Evolutionary conservation across 2,329 filamentous ascomycete genomes (phyloP), one percentile per base, ranked within the genome.

Genomic region (Ophiocordyceps polyrhachis-furcata): DNA sequence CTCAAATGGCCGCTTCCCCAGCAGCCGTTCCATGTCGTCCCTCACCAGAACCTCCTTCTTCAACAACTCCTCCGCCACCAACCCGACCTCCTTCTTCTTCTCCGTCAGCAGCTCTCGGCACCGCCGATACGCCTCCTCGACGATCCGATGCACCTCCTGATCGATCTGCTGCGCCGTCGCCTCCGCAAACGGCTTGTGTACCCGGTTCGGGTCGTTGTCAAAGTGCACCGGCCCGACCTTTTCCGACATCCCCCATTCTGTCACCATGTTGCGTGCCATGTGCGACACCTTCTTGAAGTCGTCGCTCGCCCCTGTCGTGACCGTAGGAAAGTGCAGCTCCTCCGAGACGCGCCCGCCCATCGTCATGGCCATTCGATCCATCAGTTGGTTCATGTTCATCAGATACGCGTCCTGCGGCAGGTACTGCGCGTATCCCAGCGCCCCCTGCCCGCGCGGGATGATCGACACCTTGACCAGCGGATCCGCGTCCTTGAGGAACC

Each of bases 361-460:
- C 2, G 89, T 95, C 91, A 98, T 98, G 51, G 91, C 91, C 91
- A 98, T 98, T 53, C 91, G 87, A 62, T 98, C 91, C 85, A 96
- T 94, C 40, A 98, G 72, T 65, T 98, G 91, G 59, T 88, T 81
- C 50, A 85, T 81, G 57, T 82, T 94, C 88, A 98, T 91, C 50
- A 98, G 74, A 62, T 96, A 96, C 9, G 85, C 86, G 58, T 98
- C 91, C 20, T 81, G 73, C 1, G 91, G 91, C n/a, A 98, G 74
- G 61, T 96, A 96, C 63, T 98, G 91, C 2, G 91, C 91, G 59
- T 98, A 98, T 9, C 91, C 91, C 15, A 98, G 71, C 23, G 88
- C 87, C 32, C 87, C 91, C 61, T 91, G 83, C 46, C 89, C 91
- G 58, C 91, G 87, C 17, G 91, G 91, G 55, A 98, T 96, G 63